Percentiles rank a stretch among this genome's conserved stretches.
Evolutionary conservation across 1,284 basidiomycete species (phyloP).

Genomic region (Earliella scabrosa): DNA sequence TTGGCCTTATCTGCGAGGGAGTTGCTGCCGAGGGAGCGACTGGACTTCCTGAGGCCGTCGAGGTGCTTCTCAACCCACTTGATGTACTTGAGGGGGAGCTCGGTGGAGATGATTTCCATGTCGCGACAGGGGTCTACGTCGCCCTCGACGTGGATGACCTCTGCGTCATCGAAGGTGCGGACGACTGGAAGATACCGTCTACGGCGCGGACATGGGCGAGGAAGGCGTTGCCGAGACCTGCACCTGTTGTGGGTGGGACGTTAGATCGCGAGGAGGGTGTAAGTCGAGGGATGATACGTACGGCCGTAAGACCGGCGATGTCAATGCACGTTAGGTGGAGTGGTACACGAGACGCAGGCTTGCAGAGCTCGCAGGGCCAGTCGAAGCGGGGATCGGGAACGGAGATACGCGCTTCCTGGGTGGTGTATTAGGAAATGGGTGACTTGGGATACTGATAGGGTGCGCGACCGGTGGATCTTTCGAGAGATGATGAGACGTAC

Average conservation of each 20-base stretch:
- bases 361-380: constrained; percentile 93
- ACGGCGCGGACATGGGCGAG: constrained; percentile 97
- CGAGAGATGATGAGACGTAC: constrained; percentile 33
- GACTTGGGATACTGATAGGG: no score
- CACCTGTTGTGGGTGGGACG: constrained; percentile 90
- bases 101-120: constrained; percentile 97
- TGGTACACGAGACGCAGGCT: constrained; percentile 87
- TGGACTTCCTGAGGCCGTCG: constrained; percentile 77
- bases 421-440: background rate
- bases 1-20: constrained; percentile 96
- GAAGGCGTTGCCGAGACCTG: constrained; percentile 98
- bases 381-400: constrained; percentile 97
- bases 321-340: constrained; percentile 98
- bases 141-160: constrained; percentile 99
- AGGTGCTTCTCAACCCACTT: constrained; percentile 97
- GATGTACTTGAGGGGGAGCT: constrained; percentile 95
- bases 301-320: constrained; percentile 96
- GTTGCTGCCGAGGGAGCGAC: constrained; percentile 73
- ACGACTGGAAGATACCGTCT: constrained; percentile 99
- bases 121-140: constrained; percentile 96
- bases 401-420: constrained; percentile 87
- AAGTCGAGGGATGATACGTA: constrained; percentile 40
- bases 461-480: no score
- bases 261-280: background rate
- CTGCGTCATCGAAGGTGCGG: constrained; percentile 97